Evolutionary conservation across 345 rosid genomes (phyloP).

Genomic region (Diplotaxis tenuifolia): DNA sequence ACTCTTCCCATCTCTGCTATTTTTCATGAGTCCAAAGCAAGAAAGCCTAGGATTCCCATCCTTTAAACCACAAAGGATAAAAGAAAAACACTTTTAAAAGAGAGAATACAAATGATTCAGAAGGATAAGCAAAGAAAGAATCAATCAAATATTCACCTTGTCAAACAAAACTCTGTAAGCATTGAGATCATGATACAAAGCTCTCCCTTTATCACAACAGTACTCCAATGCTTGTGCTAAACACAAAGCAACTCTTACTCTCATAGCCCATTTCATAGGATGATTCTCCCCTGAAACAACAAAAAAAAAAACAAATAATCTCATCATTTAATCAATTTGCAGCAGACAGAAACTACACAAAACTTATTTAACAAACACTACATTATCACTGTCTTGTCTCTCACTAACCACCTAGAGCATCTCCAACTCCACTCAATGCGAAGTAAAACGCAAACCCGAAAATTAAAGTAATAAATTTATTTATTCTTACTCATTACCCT

Average conservation of each 20-base stretch:
- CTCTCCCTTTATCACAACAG: slow-evolving; percentile 84
- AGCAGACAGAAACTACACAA: slow-evolving; percentile 2
- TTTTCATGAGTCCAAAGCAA: slow-evolving; percentile 96
- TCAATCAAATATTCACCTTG: slow-evolving; percentile 45
- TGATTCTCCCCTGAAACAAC: slow-evolving; percentile 74
- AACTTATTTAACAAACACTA: not conserved
- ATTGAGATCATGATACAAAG: slow-evolving; percentile 92
- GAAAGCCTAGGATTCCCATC: slow-evolving; percentile 94
- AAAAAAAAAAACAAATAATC: not conserved
- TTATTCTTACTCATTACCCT: not conserved
- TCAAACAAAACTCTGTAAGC: slow-evolving; percentile 93
- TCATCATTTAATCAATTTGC: not conserved
- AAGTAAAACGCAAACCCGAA: not conserved
- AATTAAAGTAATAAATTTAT: too few species aligned
- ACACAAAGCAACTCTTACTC: slow-evolving; percentile 83
- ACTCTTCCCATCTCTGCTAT: slow-evolving; percentile 97
- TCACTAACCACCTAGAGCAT: not conserved
- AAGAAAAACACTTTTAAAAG: not conserved
- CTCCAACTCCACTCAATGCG: not conserved
- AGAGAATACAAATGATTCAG: not conserved
- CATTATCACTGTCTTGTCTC: not conserved
- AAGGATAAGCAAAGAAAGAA: not conserved
- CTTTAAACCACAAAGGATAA: slow-evolving; percentile 37
- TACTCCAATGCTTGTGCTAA: slow-evolving; percentile 92
- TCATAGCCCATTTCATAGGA: slow-evolving; percentile 99